Evolutionary conservation across 495 filamentous ascomycete species (phyloP).

Genomic region (Penicillium fimorum): DNA sequence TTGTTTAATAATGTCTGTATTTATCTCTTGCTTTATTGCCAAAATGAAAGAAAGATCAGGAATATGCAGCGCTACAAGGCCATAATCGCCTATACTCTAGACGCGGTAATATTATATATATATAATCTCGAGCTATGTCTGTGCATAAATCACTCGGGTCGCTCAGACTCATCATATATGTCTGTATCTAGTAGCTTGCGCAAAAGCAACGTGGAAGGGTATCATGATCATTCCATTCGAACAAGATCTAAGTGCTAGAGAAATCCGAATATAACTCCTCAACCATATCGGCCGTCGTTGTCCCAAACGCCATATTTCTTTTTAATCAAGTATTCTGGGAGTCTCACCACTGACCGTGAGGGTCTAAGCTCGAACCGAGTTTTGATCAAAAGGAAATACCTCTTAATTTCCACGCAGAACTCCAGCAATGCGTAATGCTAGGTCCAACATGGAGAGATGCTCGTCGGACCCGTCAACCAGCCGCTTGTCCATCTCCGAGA

Average conservation of each 20-base stretch:
- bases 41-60: not conserved
- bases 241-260: slow-evolving; percentile 11
- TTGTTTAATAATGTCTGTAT: not conserved
- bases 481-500: slow-evolving; percentile 91
- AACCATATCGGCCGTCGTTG: slow-evolving; percentile 5
- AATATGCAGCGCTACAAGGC: not conserved
- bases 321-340: not conserved
- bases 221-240: slow-evolving; percentile 27
- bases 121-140: not conserved
- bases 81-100: not conserved
- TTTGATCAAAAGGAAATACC: not conserved
- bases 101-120: too few relatives aligned
- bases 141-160: not conserved
- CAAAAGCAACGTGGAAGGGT: slow-evolving; percentile 15
- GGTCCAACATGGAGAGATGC: slow-evolving; percentile 83
- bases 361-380: not conserved
- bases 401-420: slow-evolving; percentile 54
- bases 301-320: slow-evolving; percentile 20
- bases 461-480: slow-evolving; percentile 98
- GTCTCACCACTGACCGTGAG: not conserved
- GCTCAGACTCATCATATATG: not conserved
- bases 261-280: slow-evolving; percentile 25
- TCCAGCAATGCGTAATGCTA: slow-evolving; percentile 74
- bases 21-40: not conserved
- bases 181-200: not conserved